Conservation (phyloP, 306 rosid genomes). For the Crotalaria pallida region DNA sequence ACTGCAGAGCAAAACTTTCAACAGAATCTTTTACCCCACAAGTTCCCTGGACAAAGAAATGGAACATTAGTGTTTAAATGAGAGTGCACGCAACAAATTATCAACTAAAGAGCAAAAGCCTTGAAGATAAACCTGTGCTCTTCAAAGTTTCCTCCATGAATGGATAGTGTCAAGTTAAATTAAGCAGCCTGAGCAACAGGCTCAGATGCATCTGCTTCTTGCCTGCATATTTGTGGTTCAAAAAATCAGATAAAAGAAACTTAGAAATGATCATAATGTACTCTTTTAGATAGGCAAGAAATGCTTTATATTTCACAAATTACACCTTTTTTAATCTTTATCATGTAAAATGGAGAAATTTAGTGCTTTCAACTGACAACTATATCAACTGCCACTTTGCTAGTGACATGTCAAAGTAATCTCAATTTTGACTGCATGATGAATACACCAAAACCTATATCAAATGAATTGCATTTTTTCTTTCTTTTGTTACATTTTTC, state of each 20-base stretch:
- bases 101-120: conserved; percentile 5
- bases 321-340: too few species aligned
- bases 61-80: neutral
- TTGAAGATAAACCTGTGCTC: conserved; percentile 7
- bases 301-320: neutral
- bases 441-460: too few species aligned
- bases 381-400: neutral
- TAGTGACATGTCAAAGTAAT: too few species aligned
- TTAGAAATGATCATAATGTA: neutral
- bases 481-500: too few species aligned
- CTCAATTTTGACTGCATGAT: neutral
- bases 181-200: conserved; percentile 66
- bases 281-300: neutral
- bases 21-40: conserved; percentile 19
- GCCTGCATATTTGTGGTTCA: conserved; percentile 44
- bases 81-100: neutral
- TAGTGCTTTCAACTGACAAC: neutral
- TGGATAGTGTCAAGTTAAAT: conserved; percentile 16
- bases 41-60: conserved; percentile 2
- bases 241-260: neutral
- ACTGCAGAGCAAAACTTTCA: conserved; percentile 14
- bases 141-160: conserved; percentile 15
- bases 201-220: conserved; percentile 58
- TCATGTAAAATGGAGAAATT: too few species aligned
- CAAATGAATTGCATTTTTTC: neutral